Base-by-base conservation (phyloP, 257 asterid species). In the Striga asiatica region DNA sequence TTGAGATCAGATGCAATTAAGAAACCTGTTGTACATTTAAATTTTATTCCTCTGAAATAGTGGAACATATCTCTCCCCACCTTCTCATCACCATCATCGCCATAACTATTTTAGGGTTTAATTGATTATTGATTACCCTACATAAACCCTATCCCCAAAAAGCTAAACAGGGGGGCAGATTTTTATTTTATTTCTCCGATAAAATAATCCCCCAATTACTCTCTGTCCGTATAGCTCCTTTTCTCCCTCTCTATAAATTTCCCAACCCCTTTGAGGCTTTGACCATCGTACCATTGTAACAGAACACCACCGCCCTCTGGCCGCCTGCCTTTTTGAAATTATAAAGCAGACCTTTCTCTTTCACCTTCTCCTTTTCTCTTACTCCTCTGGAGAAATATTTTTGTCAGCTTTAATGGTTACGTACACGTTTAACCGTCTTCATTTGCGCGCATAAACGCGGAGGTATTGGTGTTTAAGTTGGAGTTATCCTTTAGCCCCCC, bases 201-300 rank as follows among this genome's bases (percentile, higher is more conserved):
- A 51, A 58, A 58, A 19, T 41, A 54, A 22, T 35, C 20, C 21
- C 8, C 28, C 11, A 14, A 38, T 29, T 4, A 24, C 34, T 56
- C 53, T 53, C 19, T 70, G 54, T 58, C 13, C 7, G 21, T 21
- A 23, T 37, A 11, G 22, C 49, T 34, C 56, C 2, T 1, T 32
- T 1, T 39, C 19, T 65, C 64, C 53, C 57, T 59, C 60, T 64
- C 61, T 51, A 28, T 24, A 25, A 28, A 27, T 27, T 2, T 27
- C 32, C 32, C 32, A 2, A 2, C 32, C 32, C 16, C 58, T n/a
- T n/a, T n/a, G n/a, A n/a, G n/a, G 64, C 71, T 68, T 74, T 74
- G 80, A 74, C 80, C 76, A 58, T 74, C 80, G 80, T 74, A 74
- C 80, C 50, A 54, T 66, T 72, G 8, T 35, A 58, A 58, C 68